Percentiles rank a stretch among this genome's conserved stretches.
Evolutionary conservation across 169 alveolate species (phyloP).

Genomic region (Perkinsus olseni): DNA sequence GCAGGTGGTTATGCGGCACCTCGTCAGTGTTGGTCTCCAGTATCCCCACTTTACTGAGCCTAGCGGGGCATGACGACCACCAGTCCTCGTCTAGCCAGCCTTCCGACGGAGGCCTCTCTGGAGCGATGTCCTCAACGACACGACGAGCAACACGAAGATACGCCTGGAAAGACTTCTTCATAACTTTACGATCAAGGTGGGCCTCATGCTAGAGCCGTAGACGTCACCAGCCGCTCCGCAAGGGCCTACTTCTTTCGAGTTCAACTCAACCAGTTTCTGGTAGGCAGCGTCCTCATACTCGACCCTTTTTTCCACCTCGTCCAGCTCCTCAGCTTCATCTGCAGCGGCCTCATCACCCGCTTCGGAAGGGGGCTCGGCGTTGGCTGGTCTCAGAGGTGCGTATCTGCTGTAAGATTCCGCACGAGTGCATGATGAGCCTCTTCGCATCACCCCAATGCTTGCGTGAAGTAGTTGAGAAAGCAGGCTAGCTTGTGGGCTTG

Average conservation of each 20-base stretch:
- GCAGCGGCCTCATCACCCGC: no score
- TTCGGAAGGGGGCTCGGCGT: neutral
- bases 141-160: neutral
- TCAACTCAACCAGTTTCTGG: neutral
- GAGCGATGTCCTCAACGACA: neutral
- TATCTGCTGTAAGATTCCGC: neutral
- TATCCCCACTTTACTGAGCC: neutral
- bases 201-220: no score
- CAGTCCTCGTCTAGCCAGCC: neutral
- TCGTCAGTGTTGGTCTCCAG: no score
- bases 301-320: neutral
- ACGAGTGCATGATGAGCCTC: neutral
- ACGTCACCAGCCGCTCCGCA: no score
- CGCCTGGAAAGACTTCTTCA: neutral
- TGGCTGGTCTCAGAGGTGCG: neutral
- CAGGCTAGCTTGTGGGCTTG: neutral
- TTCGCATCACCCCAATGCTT: neutral
- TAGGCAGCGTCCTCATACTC: neutral
- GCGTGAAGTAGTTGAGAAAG: neutral
- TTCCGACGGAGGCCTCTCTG: neutral
- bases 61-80: neutral
- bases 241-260: neutral
- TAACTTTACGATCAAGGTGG: no score
- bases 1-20: no score
- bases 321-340: neutral